Evolutionary conservation across 768 basidiomycete genomes (phyloP).

Genomic region (Dentipellis fragilis): DNA sequence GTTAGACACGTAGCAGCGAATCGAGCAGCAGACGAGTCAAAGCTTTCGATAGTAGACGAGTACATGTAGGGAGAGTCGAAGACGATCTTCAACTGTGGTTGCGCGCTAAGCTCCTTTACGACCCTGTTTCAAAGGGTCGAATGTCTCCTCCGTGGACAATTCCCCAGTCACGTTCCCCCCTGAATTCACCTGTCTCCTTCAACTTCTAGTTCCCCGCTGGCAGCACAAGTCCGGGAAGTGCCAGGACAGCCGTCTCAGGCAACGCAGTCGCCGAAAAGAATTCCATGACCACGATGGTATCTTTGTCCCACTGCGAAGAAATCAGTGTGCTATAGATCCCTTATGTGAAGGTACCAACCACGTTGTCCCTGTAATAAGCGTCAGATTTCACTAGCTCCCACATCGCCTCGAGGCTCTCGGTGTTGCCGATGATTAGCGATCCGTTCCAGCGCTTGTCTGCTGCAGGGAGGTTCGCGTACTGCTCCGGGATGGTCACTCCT

Average conservation of each 20-base stretch:
- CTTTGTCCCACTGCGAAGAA: not conserved
- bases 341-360: not conserved
- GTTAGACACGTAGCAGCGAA: too few relatives aligned
- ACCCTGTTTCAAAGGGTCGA: too few relatives aligned
- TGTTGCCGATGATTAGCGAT: not conserved
- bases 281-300: not conserved
- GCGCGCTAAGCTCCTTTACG: too few relatives aligned
- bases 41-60: too few relatives aligned
- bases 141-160: too few relatives aligned
- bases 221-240: not conserved
- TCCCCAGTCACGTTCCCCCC: too few relatives aligned
- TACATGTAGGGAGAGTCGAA: too few relatives aligned
- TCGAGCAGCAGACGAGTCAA: too few relatives aligned
- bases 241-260: not conserved
- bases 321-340: not conserved
- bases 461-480: not conserved
- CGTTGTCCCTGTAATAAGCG: not conserved
- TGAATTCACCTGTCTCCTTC: too few relatives aligned
- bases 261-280: not conserved
- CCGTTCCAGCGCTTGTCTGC: not conserved
- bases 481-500: not conserved
- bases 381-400: not conserved
- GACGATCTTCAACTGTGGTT: too few relatives aligned
- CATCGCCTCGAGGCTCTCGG: not conserved
- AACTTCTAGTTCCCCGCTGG: too few relatives aligned